Conservation (phyloP, 176 grass and related monocot genomes). For the Musa itinerans region DNA sequence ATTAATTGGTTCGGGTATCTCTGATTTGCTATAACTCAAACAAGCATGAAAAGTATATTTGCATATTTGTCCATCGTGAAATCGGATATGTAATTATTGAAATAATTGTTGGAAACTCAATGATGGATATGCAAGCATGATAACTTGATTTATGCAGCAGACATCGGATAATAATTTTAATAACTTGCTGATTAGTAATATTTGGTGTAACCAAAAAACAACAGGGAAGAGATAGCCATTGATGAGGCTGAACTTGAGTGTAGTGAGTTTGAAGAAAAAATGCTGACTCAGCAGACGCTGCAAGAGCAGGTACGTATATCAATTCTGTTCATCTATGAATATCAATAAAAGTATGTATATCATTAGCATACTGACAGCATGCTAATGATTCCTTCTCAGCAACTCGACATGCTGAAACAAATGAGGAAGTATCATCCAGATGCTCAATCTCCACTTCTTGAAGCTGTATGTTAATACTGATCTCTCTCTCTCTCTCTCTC, state of each 20-base stretch:
- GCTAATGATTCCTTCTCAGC: constrained; percentile 28
- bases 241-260: constrained; percentile 66
- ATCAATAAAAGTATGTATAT: neutral
- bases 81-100: no score
- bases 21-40: no score
- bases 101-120: no score
- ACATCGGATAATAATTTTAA: neutral
- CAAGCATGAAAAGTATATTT: no score
- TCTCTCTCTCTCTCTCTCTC: neutral
- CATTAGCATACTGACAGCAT: neutral
- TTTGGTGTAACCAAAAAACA: constrained; percentile 19
- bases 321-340: neutral
- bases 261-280: constrained; percentile 53
- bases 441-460: constrained; percentile 46
- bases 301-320: constrained; percentile 41
- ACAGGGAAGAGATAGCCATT: constrained; percentile 78
- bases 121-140: no score
- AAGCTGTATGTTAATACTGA: constrained; percentile 31
- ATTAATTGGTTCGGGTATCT: no score
- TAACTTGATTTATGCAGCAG: neutral
- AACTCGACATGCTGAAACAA: constrained; percentile 57
- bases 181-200: neutral
- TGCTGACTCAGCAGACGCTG: constrained; percentile 35
- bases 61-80: no score
- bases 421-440: constrained; percentile 50